Base-by-base conservation (phyloP, 306 rosid species). In the Prunus mira region DNA sequence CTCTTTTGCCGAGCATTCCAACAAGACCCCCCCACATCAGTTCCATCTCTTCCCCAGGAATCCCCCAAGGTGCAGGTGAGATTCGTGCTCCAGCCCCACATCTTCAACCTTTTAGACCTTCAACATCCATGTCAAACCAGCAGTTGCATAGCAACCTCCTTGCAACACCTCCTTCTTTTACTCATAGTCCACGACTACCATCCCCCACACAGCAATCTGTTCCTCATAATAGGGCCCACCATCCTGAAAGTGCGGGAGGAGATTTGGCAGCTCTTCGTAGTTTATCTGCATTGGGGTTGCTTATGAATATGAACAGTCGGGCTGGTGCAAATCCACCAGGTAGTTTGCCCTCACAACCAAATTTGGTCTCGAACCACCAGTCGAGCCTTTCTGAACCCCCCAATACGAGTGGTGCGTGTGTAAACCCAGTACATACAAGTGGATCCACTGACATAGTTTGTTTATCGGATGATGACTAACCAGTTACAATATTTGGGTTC, bases 391-490 rank as follows among this genome's bases (percentile, higher is more conserved):
- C 89, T 5, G 78, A 52, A 27, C 47, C 73, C 60, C 75, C 81
- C 67, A n/a, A 47, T 45, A 69, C 69, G 19, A 65, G 60, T 38
- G 76, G 76, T 64, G 15, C 22, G 22, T 77, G 20, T 45, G 84
- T 73, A 34, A 85, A 74, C 73, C 57, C 85, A 8, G 54, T 73
- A 46, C 73, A 56, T 71, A 76, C 82, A 51, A 66, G 80, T 25
- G 78, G 72, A 74, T 58, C 61, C 9, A 7, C 69, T n/a, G 87
- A 88, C 30, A 34, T 90, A 49, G 98, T 92, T 45, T 94, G 84
- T 82, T 84, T 94, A 82, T 94, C 98, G 1, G 97, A 94, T 58
- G 96, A 89, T 68, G 97, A 92, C 69, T 90, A 83, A 88, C 88
- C 78, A 46, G 54, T 63, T 54, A 72, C 10, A 72, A 43, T 19